These are phyloP conservation scores for Pulveroboletus sp. DNA, from an alignment of 768 basidiomycete genomes.

Conservation along the genomic window DNA sequence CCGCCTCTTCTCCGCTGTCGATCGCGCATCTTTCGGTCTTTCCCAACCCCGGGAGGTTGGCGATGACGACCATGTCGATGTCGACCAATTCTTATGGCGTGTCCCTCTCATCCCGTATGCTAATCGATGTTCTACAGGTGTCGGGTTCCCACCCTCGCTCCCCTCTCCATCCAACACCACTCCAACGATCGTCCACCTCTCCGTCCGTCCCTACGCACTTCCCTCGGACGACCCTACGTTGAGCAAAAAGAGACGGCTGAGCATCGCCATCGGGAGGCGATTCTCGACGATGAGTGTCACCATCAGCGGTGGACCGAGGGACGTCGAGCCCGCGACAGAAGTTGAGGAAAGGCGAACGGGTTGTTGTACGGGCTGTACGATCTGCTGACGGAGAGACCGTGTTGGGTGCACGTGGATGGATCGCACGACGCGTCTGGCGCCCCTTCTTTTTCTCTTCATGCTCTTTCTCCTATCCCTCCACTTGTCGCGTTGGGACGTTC, in stretches of 20 bases:
- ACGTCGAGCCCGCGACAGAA: conserved; percentile 6
- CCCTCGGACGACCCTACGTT: conserved; percentile 44
- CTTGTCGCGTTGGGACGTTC: too few relatives aligned
- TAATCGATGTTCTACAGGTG: conserved; percentile 15
- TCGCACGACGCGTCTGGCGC: neutral
- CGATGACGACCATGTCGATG: neutral
- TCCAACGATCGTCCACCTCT: conserved; percentile 72
- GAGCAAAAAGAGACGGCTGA: conserved; percentile 51
- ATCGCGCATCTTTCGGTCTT: neutral
- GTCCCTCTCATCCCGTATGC: neutral
- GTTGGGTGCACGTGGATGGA: conserved; percentile 1
- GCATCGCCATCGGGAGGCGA: conserved; percentile 26
- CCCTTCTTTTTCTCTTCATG: too few relatives aligned
- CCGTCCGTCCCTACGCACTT: conserved; percentile 56
- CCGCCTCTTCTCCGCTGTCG: neutral
- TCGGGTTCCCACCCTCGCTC: conserved; percentile 30
- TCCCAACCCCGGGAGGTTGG: neutral
- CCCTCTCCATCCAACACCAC: conserved; percentile 27
- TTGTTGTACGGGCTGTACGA: conserved; percentile 37
- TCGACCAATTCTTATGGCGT: neutral
- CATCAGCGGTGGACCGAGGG: neutral
- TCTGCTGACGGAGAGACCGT: conserved; percentile 27
- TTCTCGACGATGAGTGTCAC: conserved; percentile 7
- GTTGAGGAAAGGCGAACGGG: conserved; percentile 21
- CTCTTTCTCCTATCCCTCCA: too few relatives aligned